A percentile compares a stretch with the other conserved stretches of the same genome.
phyloP scores from a whole-genome alignment of 345 rosid species.

The Euphorbia pulcherrima region DNA sequence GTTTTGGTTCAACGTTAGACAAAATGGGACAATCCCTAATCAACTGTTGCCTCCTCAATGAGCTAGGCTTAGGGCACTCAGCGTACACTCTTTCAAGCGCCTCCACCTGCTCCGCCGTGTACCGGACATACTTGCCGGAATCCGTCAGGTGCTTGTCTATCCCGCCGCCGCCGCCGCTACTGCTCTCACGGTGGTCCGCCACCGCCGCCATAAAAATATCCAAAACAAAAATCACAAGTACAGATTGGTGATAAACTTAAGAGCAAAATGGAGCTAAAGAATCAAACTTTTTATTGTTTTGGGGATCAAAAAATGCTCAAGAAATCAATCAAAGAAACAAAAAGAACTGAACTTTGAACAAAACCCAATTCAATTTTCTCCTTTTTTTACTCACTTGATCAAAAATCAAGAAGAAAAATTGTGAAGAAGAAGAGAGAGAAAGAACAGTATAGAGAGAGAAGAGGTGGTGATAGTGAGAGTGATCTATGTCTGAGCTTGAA shows the following conservation, averaged over 20 bases:
- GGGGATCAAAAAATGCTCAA: slow-evolving; percentile 9
- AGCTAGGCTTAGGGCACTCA: slow-evolving; percentile 98
- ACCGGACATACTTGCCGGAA: slow-evolving; percentile 86
- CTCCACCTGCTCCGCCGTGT: slow-evolving; percentile 97
- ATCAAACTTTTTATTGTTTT: slow-evolving; percentile 7
- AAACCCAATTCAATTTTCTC: background rate
- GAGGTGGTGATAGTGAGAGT: slow-evolving; percentile 27
- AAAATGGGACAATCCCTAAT: slow-evolving; percentile 95
- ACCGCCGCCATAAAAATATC: slow-evolving; percentile 76
- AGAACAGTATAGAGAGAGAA: slow-evolving; percentile 12
- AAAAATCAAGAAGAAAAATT: background rate
- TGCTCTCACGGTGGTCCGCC: slow-evolving; percentile 63
- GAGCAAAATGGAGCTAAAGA: slow-evolving; percentile 21
- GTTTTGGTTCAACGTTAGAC: slow-evolving; percentile 92
- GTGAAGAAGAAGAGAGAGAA: background rate
- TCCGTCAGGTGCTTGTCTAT: slow-evolving; percentile 66
- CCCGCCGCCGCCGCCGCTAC: slow-evolving; percentile 92
- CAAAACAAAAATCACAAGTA: background rate
- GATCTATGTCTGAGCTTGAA: slow-evolving; percentile 43
- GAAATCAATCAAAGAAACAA: slow-evolving; percentile 13
- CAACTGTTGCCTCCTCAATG: slow-evolving; percentile 90
- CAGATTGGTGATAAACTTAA: slow-evolving; percentile 12
- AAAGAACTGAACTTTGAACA: no score
- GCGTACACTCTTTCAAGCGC: slow-evolving; percentile 93
- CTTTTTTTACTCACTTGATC: slow-evolving; percentile 2